Conservation (phyloP, 768 basidiomycete genomes). For the Lenzites betulinus region DNA sequence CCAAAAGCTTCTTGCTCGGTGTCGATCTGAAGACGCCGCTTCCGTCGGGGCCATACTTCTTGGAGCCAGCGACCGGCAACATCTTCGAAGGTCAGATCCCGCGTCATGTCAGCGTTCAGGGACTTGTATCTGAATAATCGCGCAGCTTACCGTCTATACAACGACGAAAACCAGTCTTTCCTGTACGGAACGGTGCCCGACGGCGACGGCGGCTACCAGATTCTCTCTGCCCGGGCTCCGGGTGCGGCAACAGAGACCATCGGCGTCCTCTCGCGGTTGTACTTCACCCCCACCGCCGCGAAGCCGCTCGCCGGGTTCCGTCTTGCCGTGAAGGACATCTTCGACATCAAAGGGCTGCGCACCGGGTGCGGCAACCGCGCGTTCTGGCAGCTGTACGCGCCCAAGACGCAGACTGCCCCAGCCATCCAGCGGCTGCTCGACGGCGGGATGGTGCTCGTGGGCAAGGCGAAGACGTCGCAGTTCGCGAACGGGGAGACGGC, state of each 20-base stretch:
- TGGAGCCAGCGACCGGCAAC: conserved; percentile 25
- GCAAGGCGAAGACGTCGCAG: conserved; percentile 55
- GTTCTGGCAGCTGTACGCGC: conserved; percentile 37
- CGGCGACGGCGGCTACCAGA: conserved; percentile 32
- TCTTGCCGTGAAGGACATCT: conserved; percentile 52
- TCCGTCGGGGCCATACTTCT: conserved; percentile 31
- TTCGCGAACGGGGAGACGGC: conserved; percentile 49
- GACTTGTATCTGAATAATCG: neutral
- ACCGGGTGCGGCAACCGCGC: conserved; percentile 43
- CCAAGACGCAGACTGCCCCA: conserved; percentile 39
- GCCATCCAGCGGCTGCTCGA: conserved; percentile 48
- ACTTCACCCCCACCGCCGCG: conserved; percentile 32
- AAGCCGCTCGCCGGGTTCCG: conserved; percentile 47
- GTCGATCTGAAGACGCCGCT: conserved; percentile 17
- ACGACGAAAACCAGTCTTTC: conserved; percentile 47
- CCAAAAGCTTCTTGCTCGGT: conserved; percentile 15
- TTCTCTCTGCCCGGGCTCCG: conserved; percentile 26
- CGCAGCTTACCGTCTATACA: conserved; percentile 42
- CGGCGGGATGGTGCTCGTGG: conserved; percentile 52
- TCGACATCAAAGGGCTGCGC: conserved; percentile 39
- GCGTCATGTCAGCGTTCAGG: neutral
- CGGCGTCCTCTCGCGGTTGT: conserved; percentile 52
- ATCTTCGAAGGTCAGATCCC: conserved; percentile 29
- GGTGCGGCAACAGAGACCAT: conserved; percentile 37
- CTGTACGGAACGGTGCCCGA: conserved; percentile 46